Conservation (phyloP, 2,329 filamentous ascomycete species). For the Fusarium sublunatum region DNA sequence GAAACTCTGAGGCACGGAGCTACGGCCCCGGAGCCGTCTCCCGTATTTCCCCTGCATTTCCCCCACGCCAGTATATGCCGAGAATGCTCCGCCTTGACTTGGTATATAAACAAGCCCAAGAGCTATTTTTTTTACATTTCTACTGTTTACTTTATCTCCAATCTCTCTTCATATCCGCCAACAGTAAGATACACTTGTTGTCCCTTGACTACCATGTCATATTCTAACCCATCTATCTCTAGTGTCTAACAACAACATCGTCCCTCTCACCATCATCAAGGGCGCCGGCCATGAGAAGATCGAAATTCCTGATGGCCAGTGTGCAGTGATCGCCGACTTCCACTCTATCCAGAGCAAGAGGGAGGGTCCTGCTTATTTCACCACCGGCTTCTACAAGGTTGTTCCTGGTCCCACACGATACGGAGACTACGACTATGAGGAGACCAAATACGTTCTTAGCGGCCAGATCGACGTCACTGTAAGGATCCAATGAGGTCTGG, state of each 20-base stretch:
- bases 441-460: conserved; percentile 34
- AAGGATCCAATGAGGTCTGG: background rate
- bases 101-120: conserved; percentile 5
- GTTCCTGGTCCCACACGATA: conserved; percentile 34
- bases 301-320: conserved; percentile 27
- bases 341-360: conserved; percentile 25
- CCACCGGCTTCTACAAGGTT: conserved; percentile 31
- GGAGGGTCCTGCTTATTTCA: conserved; percentile 15
- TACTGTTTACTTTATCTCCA: background rate
- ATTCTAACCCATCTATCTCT: background rate
- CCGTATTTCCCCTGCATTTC: background rate
- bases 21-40: conserved; percentile 12
- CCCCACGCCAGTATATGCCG: background rate
- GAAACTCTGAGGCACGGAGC: conserved; percentile 1
- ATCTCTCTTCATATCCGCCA: background rate
- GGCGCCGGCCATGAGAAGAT: conserved; percentile 34
- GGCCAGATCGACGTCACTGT: conserved; percentile 32
- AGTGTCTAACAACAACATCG: conserved; percentile 36
- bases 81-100: conserved; percentile 10
- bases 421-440: conserved; percentile 31
- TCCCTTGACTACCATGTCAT: background rate
- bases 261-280: conserved; percentile 37
- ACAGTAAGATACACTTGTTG: conserved; percentile 1
- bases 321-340: conserved; percentile 29
- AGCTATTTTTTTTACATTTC: background rate